phyloP scores from a whole-genome alignment of 192 early-diverging fungal species.

The Radiomyces spectabilis region DNA sequence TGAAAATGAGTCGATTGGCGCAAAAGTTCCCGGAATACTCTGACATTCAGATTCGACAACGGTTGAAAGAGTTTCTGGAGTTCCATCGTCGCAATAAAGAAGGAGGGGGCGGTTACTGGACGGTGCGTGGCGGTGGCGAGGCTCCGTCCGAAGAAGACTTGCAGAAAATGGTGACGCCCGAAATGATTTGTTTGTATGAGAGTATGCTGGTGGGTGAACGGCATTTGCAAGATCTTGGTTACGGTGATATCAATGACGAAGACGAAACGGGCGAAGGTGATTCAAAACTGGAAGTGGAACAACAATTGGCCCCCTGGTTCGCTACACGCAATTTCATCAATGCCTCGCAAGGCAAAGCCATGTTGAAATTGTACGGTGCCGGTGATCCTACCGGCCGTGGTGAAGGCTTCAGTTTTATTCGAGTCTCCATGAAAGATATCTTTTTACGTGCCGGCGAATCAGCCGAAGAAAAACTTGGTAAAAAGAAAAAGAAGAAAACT shows the following conservation, averaged over 20 bases:
- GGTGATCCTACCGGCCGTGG: slow-evolving; percentile 94
- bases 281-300: slow-evolving; percentile 75
- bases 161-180: slow-evolving; percentile 86
- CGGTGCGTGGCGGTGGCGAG: slow-evolving; percentile 60
- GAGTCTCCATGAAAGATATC: slow-evolving; percentile 96
- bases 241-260: slow-evolving; percentile 63
- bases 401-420: slow-evolving; percentile 97
- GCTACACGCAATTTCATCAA: slow-evolving; percentile 93
- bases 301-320: slow-evolving; percentile 93
- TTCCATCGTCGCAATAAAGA: slow-evolving; percentile 66
- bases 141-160: slow-evolving; percentile 85
- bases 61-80: slow-evolving; percentile 95
- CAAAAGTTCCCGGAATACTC: slow-evolving; percentile 81
- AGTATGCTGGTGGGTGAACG: slow-evolving; percentile 91
- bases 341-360: slow-evolving; percentile 87
- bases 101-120: slow-evolving; percentile 87
- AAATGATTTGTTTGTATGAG: slow-evolving; percentile 92
- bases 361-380: slow-evolving; percentile 92
- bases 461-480: slow-evolving; percentile 69
- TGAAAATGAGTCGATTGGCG: slow-evolving; percentile 71
- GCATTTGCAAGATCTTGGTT: slow-evolving; percentile 85
- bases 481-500: too few relatives aligned
- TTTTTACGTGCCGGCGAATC: slow-evolving; percentile 84
- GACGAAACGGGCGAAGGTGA: slow-evolving; percentile 68
- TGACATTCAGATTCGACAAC: slow-evolving; percentile 82